Base-by-base conservation (phyloP, 768 basidiomycete species). In the Dioszegia aurantiaca region DNA sequence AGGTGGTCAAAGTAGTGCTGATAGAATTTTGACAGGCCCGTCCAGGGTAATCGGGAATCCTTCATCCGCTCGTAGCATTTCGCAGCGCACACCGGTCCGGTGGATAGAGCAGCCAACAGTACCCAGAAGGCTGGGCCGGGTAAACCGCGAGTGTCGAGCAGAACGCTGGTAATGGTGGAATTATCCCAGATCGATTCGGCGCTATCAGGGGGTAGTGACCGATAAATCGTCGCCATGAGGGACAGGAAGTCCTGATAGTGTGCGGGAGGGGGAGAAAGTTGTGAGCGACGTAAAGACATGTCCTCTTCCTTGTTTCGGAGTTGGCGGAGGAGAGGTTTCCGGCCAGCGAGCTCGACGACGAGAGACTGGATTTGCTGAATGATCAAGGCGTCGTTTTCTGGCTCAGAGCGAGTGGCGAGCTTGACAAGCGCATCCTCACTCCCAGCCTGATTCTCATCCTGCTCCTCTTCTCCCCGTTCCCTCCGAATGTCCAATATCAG, bases 291-390 rank as follows among this genome's bases (percentile, higher is more conserved):
- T 1, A 56, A 43, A n/a, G 64, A 55, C 19, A 63, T 48, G 49
- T 73, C 72, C 54, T 73, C 72, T 45, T 73, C 72, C 33, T 62
- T 63, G 42, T 68, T 67, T 26, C 64, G 56, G 5, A 69, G 53
- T 41, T 59, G 65, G 17, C 68, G 59, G 2, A 72, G 56, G 45
- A 69, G 64, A 30, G 65, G 51, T 37, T 72, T 72, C 16, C 64
- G 56, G 12, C 31, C 42, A 8, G 66, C 62, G 19, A 68, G 40
- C 1, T 27, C 17, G 51, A 62, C 62, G 17, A 66, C 64, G 28
- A 72, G 42, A 16, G 62, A 49, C 40, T 64, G 62, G 1, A 68
- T 49, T 46, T 68, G 63, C 16, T 26, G 56, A 43, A 65, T 62
- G 19, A 69, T 57, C 43, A 72, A 61, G 3, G 28, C 42, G 59